These are phyloP conservation scores for Ceratocystis destructans DNA, from an alignment of 2,329 filamentous ascomycete genomes.

Conservation along the genomic window DNA sequence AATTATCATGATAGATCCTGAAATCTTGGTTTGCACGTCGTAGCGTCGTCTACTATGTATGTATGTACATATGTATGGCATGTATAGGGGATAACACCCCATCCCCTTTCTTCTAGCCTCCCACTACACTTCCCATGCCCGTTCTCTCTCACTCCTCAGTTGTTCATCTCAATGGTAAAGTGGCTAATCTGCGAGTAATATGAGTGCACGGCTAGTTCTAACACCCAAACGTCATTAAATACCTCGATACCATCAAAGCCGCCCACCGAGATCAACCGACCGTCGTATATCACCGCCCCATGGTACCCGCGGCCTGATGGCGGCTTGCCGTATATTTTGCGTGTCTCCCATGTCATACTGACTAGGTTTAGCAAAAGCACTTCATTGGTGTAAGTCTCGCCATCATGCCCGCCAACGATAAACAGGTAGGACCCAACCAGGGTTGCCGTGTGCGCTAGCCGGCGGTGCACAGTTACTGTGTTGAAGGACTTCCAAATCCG, in stretches of 20 bases:
- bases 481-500: slow-evolving; percentile 45
- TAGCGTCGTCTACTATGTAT: neutral
- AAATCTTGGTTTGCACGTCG: neutral
- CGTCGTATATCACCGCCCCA: slow-evolving; percentile 51
- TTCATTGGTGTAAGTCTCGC: slow-evolving; percentile 55
- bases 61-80: too few relatives aligned
- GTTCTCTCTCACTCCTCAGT: slow-evolving; percentile 12
- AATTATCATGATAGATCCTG: neutral
- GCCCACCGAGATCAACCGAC: slow-evolving; percentile 48
- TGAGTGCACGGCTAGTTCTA: slow-evolving; percentile 55
- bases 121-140: neutral
- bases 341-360: slow-evolving; percentile 59
- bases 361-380: slow-evolving; percentile 55
- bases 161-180: slow-evolving; percentile 50
- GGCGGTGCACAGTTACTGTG: slow-evolving; percentile 47
- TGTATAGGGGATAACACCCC: neutral
- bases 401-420: slow-evolving; percentile 56
- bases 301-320: slow-evolving; percentile 54
- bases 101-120: neutral
- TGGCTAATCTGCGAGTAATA: slow-evolving; percentile 64
- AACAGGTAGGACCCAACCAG: slow-evolving; percentile 58
- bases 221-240: slow-evolving; percentile 52
- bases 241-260: slow-evolving; percentile 56
- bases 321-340: slow-evolving; percentile 49
- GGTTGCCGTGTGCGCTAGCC: slow-evolving; percentile 54